phyloP scores from a whole-genome alignment of 2,329 filamentous ascomycete genomes.

The Paraphoma sp. region DNA sequence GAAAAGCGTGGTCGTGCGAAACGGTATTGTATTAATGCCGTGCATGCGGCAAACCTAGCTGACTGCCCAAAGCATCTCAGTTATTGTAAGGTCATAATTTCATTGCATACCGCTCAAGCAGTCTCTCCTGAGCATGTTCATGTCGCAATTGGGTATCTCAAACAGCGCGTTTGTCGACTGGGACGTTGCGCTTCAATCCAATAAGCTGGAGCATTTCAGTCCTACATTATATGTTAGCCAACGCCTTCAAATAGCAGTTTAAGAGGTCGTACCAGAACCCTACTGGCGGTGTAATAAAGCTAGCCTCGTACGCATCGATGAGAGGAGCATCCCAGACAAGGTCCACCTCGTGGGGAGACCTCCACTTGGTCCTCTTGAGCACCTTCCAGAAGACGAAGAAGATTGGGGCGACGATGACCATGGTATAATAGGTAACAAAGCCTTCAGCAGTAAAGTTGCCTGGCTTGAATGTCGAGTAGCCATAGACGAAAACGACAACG shows the following conservation, averaged over 20 bases:
- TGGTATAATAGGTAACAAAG: constrained; percentile 64
- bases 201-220: constrained; percentile 46
- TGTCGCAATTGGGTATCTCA: constrained; percentile 6
- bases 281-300: constrained; percentile 51
- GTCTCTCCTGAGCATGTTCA: not conserved
- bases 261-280: constrained; percentile 27
- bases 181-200: constrained; percentile 39
- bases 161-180: constrained; percentile 37
- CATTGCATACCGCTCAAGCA: not conserved
- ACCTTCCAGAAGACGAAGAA: constrained; percentile 70
- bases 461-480: constrained; percentile 61
- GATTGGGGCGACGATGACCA: constrained; percentile 58
- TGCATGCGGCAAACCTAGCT: not conserved
- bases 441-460: constrained; percentile 54
- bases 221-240: constrained; percentile 11
- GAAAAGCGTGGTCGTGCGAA: not conserved
- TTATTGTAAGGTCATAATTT: constrained; percentile 9
- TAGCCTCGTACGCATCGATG: constrained; percentile 48
- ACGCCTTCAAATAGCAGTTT: too few species aligned
- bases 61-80: constrained; percentile 10
- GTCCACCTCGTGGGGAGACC: constrained; percentile 59
- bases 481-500: constrained; percentile 60
- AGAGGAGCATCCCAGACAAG: constrained; percentile 51
- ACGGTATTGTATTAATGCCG: not conserved
- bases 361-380: constrained; percentile 62